phyloP scores from a whole-genome alignment of 1,284 basidiomycete genomes.

The Pholiota adiposa region DNA sequence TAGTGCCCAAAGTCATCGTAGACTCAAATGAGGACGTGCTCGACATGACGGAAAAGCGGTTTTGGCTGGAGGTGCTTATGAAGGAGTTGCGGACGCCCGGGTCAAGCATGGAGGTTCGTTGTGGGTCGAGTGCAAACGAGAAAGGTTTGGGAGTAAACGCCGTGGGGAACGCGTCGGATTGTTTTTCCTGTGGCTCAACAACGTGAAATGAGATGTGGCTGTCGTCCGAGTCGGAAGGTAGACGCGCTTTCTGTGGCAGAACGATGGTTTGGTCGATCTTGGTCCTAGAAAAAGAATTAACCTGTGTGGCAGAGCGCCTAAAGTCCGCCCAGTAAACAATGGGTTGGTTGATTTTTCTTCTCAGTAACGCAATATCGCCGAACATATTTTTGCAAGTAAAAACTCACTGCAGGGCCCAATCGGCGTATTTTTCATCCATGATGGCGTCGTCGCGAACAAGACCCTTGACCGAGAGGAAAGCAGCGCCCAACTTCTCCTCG shows the following conservation, averaged over 20 bases:
- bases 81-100: constrained; percentile 36
- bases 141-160: constrained; percentile 49
- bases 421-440: constrained; percentile 23
- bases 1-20: constrained; percentile 38
- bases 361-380: background rate
- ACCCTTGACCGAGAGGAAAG: constrained; percentile 53
- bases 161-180: constrained; percentile 50
- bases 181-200: constrained; percentile 48
- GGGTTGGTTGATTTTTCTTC: background rate
- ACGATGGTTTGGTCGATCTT: constrained; percentile 49
- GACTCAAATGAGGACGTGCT: constrained; percentile 35
- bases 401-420: constrained; percentile 18
- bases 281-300: constrained; percentile 46
- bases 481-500: constrained; percentile 40
- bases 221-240: too few species aligned
- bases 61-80: constrained; percentile 35
- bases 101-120: constrained; percentile 20
- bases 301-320: constrained; percentile 18
- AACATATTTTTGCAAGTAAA: constrained; percentile 37
- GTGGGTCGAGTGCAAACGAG: constrained; percentile 40
- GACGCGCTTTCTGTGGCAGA: constrained; percentile 54
- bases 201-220: constrained; percentile 45
- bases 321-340: constrained; percentile 5
- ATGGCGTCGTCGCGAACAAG: constrained; percentile 39
- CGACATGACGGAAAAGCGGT: constrained; percentile 47